These are phyloP conservation scores for Fragaria nilgerrensis DNA, from an alignment of 306 rosid genomes.

Conservation along the genomic window DNA sequence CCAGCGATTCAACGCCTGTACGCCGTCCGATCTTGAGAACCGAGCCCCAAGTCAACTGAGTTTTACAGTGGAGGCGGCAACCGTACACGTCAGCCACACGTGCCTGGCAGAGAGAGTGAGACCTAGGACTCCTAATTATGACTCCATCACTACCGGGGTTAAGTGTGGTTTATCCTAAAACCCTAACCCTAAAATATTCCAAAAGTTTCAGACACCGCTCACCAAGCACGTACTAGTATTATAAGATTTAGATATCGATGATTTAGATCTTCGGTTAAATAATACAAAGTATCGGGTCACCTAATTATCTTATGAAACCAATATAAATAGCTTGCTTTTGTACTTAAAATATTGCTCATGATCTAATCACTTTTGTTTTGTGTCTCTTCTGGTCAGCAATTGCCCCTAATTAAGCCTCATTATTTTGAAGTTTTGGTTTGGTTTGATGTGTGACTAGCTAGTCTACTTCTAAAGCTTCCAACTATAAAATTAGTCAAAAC, in stretches of 20 bases:
- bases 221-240: not conserved
- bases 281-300: slow-evolving; percentile 10
- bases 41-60: slow-evolving; percentile 19
- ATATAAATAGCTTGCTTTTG: not conserved
- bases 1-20: not conserved
- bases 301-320: slow-evolving; percentile 13
- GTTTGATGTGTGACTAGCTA: not conserved
- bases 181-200: not conserved
- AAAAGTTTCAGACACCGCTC: not conserved
- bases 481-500: too few species aligned
- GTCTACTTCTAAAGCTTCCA: too few species aligned
- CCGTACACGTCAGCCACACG: slow-evolving; percentile 23
- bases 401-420: not conserved
- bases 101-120: not conserved
- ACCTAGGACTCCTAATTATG: slow-evolving; percentile 6
- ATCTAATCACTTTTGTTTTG: not conserved
- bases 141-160: too few species aligned
- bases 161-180: slow-evolving; percentile 9
- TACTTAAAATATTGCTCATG: not conserved
- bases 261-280: not conserved
- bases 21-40: slow-evolving; percentile 21
- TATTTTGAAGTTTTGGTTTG: too few species aligned
- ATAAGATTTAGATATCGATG: not conserved
- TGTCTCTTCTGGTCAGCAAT: not conserved
- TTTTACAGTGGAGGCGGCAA: not conserved